Evolutionary conservation across 768 basidiomycete species (phyloP), one percentile per base, ranked within the genome.

Genomic region (Serendipita sp.): DNA sequence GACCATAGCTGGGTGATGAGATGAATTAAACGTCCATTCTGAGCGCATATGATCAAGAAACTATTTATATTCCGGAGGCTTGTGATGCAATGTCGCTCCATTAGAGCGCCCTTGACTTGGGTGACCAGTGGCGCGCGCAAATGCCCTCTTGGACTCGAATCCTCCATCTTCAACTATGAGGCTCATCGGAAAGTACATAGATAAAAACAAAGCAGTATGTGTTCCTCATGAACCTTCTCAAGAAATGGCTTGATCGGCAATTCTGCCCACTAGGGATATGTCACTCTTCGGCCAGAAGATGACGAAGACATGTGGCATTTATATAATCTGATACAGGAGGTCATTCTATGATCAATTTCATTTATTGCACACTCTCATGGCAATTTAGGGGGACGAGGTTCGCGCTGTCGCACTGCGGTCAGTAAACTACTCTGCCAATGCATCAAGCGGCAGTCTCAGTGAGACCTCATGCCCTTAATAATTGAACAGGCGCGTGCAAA

Each of bases 301-400:
- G 92, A 97, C 69, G 96, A 99, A 74, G 96, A 99, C 72, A 96
- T 99, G 88, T 99, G 95, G 94, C 96, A 99, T 78, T 78, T 97
- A 30, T 99, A 98, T 74, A 98, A 99, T 75, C 78, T 99, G 62
- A 96, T 99, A 62, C 82, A 89, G 66, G 78, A 86, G 72, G 81
- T 81, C 50, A 60, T 77, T 60, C 42, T 14, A 34, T n/a, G 3
- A 41, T 63, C 50, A 22, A 53, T 42, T 58, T 28, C 22, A n/a
- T 51, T 33, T 48, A 17, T 63, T 61, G 20, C 64, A 33, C 31
- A 42, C 43, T 62, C 63, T 65, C 48, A 62, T 42, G 61, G 41
- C 62, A 60, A 60, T 63, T 38, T 63, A 75, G 76, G 90, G 88
- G 17, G 94, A 98, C 69, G 75, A 82, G 63, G 84, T 98, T 45